Base-by-base conservation (phyloP, 2,329 filamentous ascomycete genomes). In the Talaromyces sp. region DNA sequence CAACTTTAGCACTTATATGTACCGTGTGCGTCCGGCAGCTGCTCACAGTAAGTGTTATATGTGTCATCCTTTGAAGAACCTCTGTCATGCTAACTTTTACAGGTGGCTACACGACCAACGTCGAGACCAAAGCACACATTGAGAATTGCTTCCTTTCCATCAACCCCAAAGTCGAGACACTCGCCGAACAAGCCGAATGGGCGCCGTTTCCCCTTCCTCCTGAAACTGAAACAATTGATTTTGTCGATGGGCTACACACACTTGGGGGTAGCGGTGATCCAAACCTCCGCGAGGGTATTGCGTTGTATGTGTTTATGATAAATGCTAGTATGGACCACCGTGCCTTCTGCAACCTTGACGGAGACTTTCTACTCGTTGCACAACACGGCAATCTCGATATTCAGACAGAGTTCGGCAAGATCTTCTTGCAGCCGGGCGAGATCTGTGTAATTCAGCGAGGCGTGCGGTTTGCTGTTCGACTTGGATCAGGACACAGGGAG, bases 361-460 rank as follows among this genome's bases (percentile, higher is more conserved):
- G 91, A 13, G 91, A 94, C 74, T 85, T 92, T 71, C 78, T 93
- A 64, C 88, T 94, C 67, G 89, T 94, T 11, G 84, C 89, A 1
- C 91, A 94, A 74, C 86, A 90, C 67, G 91, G 91, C 1, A 83
- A 84, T 16, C 79, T 94, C 41, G 90, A 93, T 72, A 89, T 94
- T 67, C 86, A 89, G 71, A 94, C 91, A 1, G 91, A 94, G 76
- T 82, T 93, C 56, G 91, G 91, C 52, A 86, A 84, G 73, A 80
- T 94, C 5, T 84, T 91, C 52, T 87, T 93, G n/a, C 85, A 90
- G 62, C 90, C 90, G 1, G 89, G 90, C 75, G 91, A 94, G 76
- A 92, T 94, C 50, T 87, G 84, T 68, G 88, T 94, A 1, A 88
- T 94, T 61, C 90, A 90, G 1, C 83, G 91, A 49, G 90, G 90